Conservation (phyloP, 2,329 filamentous ascomycete species). For the Clarireedia homoeocarpa region DNA sequence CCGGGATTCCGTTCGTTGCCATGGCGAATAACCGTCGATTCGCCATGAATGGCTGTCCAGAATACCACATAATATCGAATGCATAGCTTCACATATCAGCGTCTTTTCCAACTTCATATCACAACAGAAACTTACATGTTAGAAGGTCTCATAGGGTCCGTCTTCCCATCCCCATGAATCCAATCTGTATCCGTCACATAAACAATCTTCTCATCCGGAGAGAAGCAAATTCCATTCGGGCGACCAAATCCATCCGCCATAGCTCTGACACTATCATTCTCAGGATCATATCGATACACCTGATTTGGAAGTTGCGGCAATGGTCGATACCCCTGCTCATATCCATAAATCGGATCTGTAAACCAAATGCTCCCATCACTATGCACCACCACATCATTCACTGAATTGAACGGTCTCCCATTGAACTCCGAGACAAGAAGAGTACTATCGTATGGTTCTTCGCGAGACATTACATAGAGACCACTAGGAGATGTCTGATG, state of each 20-base stretch:
- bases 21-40: constrained; percentile 42
- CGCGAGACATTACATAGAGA: constrained; percentile 7
- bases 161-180: constrained; percentile 28
- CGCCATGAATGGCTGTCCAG: constrained; percentile 2
- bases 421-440: constrained; percentile 51
- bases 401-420: constrained; percentile 48
- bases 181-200: constrained; percentile 44
- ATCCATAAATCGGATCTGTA: constrained; percentile 52
- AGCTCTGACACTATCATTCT: constrained; percentile 42
- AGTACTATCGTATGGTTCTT: constrained; percentile 15
- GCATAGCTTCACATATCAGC: constrained; percentile 10
- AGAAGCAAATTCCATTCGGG: constrained; percentile 51
- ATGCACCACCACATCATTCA: constrained; percentile 49
- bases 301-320: constrained; percentile 45
- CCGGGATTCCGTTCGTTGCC: constrained; percentile 43
- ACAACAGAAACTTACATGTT: constrained; percentile 23
- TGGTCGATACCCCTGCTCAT: constrained; percentile 48
- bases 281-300: constrained; percentile 47
- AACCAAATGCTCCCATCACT: constrained; percentile 50
- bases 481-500: constrained; percentile 10
- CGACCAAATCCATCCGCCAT: constrained; percentile 49
- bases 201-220: constrained; percentile 41
- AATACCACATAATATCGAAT: constrained; percentile 15
- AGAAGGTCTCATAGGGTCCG: constrained; percentile 27
- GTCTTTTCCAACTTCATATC: neutral